These are phyloP conservation scores for Syncephalastrum contaminatum DNA, from an alignment of 371 early-diverging fungal genomes.

Conservation along the genomic window DNA sequence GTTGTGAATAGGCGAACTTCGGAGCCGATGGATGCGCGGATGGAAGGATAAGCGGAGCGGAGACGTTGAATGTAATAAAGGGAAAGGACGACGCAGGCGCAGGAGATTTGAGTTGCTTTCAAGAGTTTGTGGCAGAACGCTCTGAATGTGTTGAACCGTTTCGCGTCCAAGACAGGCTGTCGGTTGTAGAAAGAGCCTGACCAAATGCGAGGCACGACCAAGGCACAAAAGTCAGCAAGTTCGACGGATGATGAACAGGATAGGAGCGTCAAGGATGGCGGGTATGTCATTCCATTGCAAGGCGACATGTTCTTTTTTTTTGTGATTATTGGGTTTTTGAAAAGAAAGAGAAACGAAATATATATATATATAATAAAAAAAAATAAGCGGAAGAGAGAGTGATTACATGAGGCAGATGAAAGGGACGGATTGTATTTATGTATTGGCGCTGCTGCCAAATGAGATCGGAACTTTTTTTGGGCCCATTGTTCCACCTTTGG, in stretches of 20 bases:
- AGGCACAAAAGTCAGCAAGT: slow-evolving; percentile 44
- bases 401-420: slow-evolving; percentile 5
- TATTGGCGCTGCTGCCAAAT: slow-evolving; percentile 1
- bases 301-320: slow-evolving; percentile 5
- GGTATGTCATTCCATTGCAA: neutral
- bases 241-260: slow-evolving; percentile 28
- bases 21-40: slow-evolving; percentile 50
- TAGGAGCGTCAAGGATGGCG: slow-evolving; percentile 14
- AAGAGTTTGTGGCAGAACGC: slow-evolving; percentile 51
- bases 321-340: slow-evolving; percentile 1
- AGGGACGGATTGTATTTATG: slow-evolving; percentile 11
- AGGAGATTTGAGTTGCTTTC: slow-evolving; percentile 49
- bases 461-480: slow-evolving; percentile 10
- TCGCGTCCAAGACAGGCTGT: slow-evolving; percentile 22
- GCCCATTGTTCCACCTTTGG: too few species aligned
- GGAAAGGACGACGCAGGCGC: slow-evolving; percentile 37
- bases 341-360: slow-evolving; percentile 7
- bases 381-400: slow-evolving; percentile 1
- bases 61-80: slow-evolving; percentile 43
- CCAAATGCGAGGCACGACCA: slow-evolving; percentile 51
- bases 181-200: slow-evolving; percentile 24
- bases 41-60: slow-evolving; percentile 37
- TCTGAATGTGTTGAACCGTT: slow-evolving; percentile 40
- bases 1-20: slow-evolving; percentile 67
- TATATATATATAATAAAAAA: neutral